Conservation (phyloP, 495 filamentous ascomycete genomes). For the Aspergillus indologenus region DNA sequence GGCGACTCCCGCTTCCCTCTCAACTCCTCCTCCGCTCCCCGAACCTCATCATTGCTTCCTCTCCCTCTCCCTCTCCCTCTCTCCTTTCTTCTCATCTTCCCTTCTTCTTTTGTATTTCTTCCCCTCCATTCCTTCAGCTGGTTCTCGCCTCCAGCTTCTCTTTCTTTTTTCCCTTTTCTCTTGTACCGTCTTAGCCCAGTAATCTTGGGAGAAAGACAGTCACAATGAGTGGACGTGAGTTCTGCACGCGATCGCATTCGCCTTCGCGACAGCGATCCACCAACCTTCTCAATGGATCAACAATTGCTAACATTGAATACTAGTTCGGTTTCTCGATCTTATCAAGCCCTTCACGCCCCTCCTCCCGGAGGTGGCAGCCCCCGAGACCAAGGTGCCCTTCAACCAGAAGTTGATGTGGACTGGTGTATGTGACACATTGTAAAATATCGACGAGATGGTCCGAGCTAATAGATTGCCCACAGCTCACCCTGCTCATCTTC, state of each 20-base stretch:
- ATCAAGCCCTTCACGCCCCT: slow-evolving; percentile 99
- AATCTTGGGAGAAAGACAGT: slow-evolving; percentile 31
- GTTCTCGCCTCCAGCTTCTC: slow-evolving; percentile 54
- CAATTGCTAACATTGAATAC: slow-evolving; percentile 17
- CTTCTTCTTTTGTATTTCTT: slow-evolving; percentile 33
- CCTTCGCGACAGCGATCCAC: slow-evolving; percentile 25
- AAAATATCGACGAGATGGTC: slow-evolving; percentile 13
- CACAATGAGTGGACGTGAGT: slow-evolving; percentile 51
- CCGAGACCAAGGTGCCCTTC: slow-evolving; percentile 95
- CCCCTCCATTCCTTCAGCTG: slow-evolving; percentile 49
- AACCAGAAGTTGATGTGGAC: slow-evolving; percentile 99
- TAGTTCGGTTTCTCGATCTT: slow-evolving; percentile 98
- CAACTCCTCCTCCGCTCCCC: slow-evolving; percentile 29
- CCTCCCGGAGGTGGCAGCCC: slow-evolving; percentile 97
- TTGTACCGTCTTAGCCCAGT: slow-evolving; percentile 14
- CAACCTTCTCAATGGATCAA: slow-evolving; percentile 30
- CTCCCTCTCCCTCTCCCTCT: slow-evolving; percentile 34
- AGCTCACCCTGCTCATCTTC: slow-evolving; percentile 94
- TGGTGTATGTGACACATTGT: slow-evolving; percentile 53
- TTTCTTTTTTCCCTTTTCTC: slow-evolving; percentile 12
- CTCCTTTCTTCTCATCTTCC: slow-evolving; percentile 32
- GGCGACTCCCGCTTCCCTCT: slow-evolving; percentile 18
- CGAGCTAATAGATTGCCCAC: slow-evolving; percentile 33
- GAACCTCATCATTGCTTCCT: slow-evolving; percentile 27
- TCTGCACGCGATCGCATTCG: slow-evolving; percentile 38